A percentile compares a stretch with the other conserved stretches of the same genome.
Evolutionary conservation across 305 asterid genomes (phyloP).

Genomic region (Withania somnifera): DNA sequence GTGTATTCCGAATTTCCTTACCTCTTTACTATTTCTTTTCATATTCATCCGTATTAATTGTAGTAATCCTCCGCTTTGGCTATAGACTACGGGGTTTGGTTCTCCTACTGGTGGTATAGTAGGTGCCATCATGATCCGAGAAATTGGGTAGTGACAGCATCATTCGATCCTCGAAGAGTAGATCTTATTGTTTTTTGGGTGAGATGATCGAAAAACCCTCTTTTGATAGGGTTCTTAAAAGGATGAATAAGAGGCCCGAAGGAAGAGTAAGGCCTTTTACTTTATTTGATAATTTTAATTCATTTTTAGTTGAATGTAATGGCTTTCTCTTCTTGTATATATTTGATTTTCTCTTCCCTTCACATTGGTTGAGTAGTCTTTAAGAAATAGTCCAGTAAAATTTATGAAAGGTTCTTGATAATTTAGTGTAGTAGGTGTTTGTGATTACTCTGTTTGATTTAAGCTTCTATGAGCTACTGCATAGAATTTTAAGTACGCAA

Average conservation of each 20-base stretch:
- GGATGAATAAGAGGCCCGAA: slow-evolving; percentile 64
- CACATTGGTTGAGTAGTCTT: not conserved
- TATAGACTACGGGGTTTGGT: too few species aligned
- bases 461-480: too few species aligned
- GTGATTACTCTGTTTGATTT: not conserved
- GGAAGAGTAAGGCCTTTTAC: slow-evolving; percentile 47
- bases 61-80: too few species aligned
- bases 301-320: not conserved
- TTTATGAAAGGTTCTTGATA: not conserved
- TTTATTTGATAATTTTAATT: not conserved
- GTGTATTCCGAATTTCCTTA: too few species aligned
- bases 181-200: slow-evolving; percentile 77
- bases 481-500: too few species aligned
- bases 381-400: not conserved
- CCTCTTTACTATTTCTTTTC: too few species aligned
- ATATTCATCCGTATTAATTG: too few species aligned
- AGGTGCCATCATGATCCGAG: too few species aligned
- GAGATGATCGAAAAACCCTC: slow-evolving; percentile 84
- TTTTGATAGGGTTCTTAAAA: slow-evolving; percentile 64
- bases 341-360: not conserved
- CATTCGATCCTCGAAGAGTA: slow-evolving; percentile 82
- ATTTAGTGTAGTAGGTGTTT: not conserved
- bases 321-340: not conserved
- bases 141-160: too few species aligned
- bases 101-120: too few species aligned